phyloP scores from a whole-genome alignment of 1,139 yeast genomes.

The Meyerozyma sp. region DNA sequence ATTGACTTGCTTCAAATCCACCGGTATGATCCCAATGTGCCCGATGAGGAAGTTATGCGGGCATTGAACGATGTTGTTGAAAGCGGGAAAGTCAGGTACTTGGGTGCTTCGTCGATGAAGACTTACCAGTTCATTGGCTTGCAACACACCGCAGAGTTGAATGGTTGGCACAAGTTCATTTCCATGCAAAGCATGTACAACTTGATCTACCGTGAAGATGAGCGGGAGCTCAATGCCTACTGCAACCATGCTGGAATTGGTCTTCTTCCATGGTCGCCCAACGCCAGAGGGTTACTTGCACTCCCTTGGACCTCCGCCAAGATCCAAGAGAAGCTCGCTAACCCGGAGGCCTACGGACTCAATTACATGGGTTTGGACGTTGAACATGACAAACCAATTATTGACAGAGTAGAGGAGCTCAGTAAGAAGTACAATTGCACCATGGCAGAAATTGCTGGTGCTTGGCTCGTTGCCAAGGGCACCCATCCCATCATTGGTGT shows the following conservation, averaged over 20 bases:
- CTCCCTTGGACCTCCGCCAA: slow-evolving; percentile 1
- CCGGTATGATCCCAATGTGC: slow-evolving; percentile 38
- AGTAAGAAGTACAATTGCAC: slow-evolving; percentile 37
- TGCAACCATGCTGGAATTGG: slow-evolving; percentile 41
- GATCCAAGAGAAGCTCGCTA: background rate
- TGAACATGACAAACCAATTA: slow-evolving; percentile 29
- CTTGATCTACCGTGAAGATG: slow-evolving; percentile 54
- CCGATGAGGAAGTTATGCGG: slow-evolving; percentile 48
- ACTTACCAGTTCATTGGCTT: slow-evolving; percentile 43
- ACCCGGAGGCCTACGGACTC: background rate
- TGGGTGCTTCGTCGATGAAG: slow-evolving; percentile 58
- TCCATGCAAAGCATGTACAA: slow-evolving; percentile 58
- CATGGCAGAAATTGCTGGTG: slow-evolving; percentile 51
- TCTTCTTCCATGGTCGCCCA: slow-evolving; percentile 48
- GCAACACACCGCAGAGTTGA: slow-evolving; percentile 46
- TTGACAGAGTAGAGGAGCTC: slow-evolving; percentile 47
- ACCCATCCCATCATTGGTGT: slow-evolving; percentile 52
- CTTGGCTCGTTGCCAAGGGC: slow-evolving; percentile 53
- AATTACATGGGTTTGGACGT: background rate
- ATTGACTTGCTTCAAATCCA: slow-evolving; percentile 49
- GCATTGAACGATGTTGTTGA: slow-evolving; percentile 49
- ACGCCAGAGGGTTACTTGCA: slow-evolving; percentile 43
- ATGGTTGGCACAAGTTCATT: slow-evolving; percentile 51
- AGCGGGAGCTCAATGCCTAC: slow-evolving; percentile 53
- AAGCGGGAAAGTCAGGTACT: slow-evolving; percentile 44